phyloP scores from a whole-genome alignment of 257 asterid species.

The Solanum appendiculatum region DNA sequence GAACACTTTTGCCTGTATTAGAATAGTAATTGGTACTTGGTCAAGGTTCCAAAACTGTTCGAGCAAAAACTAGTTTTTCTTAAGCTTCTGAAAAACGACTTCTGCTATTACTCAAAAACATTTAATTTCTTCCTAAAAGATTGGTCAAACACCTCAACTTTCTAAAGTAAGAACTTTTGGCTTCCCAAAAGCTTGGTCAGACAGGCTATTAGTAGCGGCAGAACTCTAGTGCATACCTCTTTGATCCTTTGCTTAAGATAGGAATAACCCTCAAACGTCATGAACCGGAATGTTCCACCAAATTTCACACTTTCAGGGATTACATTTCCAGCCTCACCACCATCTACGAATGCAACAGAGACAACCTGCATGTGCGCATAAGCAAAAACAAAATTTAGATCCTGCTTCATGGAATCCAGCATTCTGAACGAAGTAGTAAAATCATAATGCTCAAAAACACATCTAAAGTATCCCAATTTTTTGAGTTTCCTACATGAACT shows the following conservation, averaged over 20 bases:
- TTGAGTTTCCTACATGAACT: too few species aligned
- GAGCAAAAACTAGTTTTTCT: too few species aligned
- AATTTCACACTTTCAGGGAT: slow-evolving; percentile 64
- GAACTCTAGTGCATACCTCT: slow-evolving; percentile 35
- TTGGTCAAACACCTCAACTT: background rate
- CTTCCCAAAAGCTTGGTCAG: background rate
- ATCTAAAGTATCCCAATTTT: too few species aligned
- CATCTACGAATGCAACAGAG: slow-evolving; percentile 56
- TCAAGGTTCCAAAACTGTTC: too few species aligned
- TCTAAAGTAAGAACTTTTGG: background rate
- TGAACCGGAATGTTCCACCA: slow-evolving; percentile 80
- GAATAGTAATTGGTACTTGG: too few species aligned
- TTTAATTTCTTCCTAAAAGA: too few species aligned
- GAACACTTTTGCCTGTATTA: too few species aligned
- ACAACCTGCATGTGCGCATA: slow-evolving; percentile 32
- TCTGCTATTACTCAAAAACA: too few species aligned
- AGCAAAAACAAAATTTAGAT: background rate
- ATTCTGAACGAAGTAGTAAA: too few species aligned
- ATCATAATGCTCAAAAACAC: too few species aligned
- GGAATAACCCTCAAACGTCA: slow-evolving; percentile 34
- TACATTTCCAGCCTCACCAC: slow-evolving; percentile 57
- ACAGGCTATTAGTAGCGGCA: background rate
- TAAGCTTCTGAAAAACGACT: too few species aligned
- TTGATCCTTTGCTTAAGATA: slow-evolving; percentile 55
- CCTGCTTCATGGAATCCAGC: background rate